Evolutionary conservation across 2,329 filamentous ascomycete genomes (phyloP), one percentile per base, ranked within the genome.

Genomic region (Mycosphaerella sp.): DNA sequence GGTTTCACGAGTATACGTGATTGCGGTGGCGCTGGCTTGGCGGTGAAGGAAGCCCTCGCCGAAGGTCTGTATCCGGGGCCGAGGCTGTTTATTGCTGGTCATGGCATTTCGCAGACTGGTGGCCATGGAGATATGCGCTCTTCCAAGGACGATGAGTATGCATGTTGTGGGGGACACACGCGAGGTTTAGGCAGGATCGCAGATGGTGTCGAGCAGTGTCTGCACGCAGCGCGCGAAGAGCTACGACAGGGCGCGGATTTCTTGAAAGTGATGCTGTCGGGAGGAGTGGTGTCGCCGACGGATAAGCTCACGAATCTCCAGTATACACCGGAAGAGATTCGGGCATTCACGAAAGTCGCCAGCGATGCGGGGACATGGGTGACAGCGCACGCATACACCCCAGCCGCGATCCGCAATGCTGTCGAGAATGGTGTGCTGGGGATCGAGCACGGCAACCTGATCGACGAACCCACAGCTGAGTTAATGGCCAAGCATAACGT

Each of bases 1-100:
- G 80, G 80, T 1, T 83, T 82, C 66, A 83, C 80, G 1, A 77
- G 71, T 1, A 71, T 79, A 2, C 73, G 80, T 3, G 80, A 84
- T 60, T 79, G 75, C 30, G 80, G 79, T 0, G 80, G 80, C 3
- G 79, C 79, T 1, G 69, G 70, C 0, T 64, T 76, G 0, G 76
- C 79, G 1, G 67, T 84, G 14, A 78, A 78, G 56, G 71, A 82
- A 57, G 79, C 80, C 1, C 70, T 82, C 13, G 72, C 70, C 1
- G 78, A 83, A n/a, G 73, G 74, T 2, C 70, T 81, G 0, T 72
- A 78, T 35, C 73, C 74, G 1, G 80, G 79, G 0, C 80, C 79
- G 0, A 66, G 79, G 9, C 61, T 82, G 3, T 80, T 81, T 62
- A 77, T 80, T 25, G 70, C 77, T 1, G 75, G 75, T 6, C 71